A percentile compares a stretch with the other conserved stretches of the same genome.
These are phyloP conservation scores for Acorus gramineus DNA, from an alignment of 106 monocot genomes.

Conservation along the genomic window DNA sequence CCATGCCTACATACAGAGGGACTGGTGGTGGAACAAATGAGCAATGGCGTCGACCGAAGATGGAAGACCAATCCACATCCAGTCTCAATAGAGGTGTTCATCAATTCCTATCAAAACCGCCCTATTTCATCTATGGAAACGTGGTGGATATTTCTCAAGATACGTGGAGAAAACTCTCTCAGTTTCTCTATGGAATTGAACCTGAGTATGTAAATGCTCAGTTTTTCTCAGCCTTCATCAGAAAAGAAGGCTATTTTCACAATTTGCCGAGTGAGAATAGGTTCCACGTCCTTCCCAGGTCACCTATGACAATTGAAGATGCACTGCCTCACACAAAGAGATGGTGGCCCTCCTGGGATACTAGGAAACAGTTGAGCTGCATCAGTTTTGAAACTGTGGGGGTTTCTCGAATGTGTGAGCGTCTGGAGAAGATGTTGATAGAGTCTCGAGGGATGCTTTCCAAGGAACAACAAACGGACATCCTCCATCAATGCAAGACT, in stretches of 20 bases:
- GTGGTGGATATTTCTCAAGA: slow-evolving; percentile 42
- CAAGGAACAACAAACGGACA: slow-evolving; percentile 45
- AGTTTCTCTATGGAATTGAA: slow-evolving; percentile 51
- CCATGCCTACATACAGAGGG: not conserved
- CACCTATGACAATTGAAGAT: slow-evolving; percentile 63
- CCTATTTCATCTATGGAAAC: slow-evolving; percentile 75
- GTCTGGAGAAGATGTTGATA: slow-evolving; percentile 43
- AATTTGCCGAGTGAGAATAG: slow-evolving; percentile 57
- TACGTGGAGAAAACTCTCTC: slow-evolving; percentile 64
- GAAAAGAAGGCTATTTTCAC: slow-evolving; percentile 84
- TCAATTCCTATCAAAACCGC: slow-evolving; percentile 19
- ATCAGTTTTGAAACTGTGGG: slow-evolving; percentile 31
- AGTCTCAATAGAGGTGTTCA: slow-evolving; percentile 5
- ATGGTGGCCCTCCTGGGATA: slow-evolving; percentile 96
- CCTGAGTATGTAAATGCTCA: slow-evolving; percentile 56
- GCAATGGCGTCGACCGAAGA: slow-evolving; percentile 13
- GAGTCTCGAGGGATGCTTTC: slow-evolving; percentile 54
- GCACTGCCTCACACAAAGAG: slow-evolving; percentile 54
- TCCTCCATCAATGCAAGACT: slow-evolving; percentile 67
- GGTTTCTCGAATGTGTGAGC: slow-evolving; percentile 34
- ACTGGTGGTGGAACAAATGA: not conserved
- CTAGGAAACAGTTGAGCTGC: slow-evolving; percentile 58
- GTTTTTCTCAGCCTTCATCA: slow-evolving; percentile 69
- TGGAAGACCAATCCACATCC: slow-evolving; percentile 2
- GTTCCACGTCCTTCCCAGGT: slow-evolving; percentile 31